These are phyloP conservation scores for Magnusiomyces magnusii DNA, from an alignment of 1,139 yeast genomes.

Conservation along the genomic window DNA sequence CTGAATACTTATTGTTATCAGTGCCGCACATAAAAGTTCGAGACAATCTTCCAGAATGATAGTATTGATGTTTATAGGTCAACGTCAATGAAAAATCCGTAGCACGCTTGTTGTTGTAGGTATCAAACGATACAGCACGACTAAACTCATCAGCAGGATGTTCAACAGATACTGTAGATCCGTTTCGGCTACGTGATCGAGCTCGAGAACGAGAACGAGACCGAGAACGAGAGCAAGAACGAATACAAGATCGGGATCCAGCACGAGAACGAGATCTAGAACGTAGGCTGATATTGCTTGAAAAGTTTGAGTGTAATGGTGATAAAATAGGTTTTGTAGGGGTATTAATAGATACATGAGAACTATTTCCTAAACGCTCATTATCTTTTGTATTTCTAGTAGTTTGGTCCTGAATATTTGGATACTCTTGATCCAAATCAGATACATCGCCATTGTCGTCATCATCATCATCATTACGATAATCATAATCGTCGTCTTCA, in stretches of 20 bases:
- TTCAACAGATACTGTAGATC: not conserved
- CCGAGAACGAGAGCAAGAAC: not conserved
- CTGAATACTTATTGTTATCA: slow-evolving; percentile 49
- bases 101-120: slow-evolving; percentile 40
- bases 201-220: not conserved
- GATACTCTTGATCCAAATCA: no score
- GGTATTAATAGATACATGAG: not conserved
- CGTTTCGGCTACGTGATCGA: slow-evolving; percentile 1
- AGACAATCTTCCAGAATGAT: slow-evolving; percentile 47
- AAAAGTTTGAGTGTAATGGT: not conserved
- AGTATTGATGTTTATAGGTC: slow-evolving; percentile 50
- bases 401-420: not conserved
- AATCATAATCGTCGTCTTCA: not conserved
- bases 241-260: not conserved
- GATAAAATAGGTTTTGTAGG: not conserved
- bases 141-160: slow-evolving; percentile 19
- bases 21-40: slow-evolving; percentile 58
- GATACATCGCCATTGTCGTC: not conserved
- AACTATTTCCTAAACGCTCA: not conserved
- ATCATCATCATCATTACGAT: not conserved
- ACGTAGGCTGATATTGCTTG: not conserved
- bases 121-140: slow-evolving; percentile 47
- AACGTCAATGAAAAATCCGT: slow-evolving; percentile 41
- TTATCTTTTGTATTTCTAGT: not conserved
- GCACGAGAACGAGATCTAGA: no score